These are phyloP conservation scores for Trichoderma sp. DNA, from an alignment of 2,329 filamentous ascomycete species.

Conservation along the genomic window DNA sequence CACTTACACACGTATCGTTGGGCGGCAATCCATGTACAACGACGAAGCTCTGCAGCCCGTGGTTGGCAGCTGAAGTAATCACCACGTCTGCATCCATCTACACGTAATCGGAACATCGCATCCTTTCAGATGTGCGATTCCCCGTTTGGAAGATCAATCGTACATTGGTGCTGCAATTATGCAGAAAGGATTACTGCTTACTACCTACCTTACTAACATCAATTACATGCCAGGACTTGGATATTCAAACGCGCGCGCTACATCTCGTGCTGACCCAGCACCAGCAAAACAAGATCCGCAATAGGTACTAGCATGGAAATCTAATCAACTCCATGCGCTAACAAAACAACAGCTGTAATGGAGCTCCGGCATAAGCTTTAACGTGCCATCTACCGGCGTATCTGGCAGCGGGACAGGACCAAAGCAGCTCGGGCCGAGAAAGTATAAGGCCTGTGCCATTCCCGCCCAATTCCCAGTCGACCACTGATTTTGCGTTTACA, in stretches of 20 bases:
- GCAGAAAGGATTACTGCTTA: not conserved
- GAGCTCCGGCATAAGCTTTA: not conserved
- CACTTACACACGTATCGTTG: constrained; percentile 11
- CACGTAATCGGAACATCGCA: not conserved
- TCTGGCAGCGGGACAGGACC: not conserved
- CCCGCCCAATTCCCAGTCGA: not conserved
- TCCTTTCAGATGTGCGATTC: not conserved
- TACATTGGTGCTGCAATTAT: not conserved
- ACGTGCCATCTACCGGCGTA: not conserved
- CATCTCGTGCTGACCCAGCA: not conserved
- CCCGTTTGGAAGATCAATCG: not conserved
- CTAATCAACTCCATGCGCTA: not conserved
- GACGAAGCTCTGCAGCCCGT: not conserved
- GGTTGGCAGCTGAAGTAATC: not conserved
- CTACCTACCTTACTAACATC: no score
- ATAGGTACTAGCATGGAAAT: not conserved
- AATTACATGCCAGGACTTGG: not conserved
- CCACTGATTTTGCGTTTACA: not conserved
- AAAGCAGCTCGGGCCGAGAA: not conserved
- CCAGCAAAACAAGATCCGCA: not conserved
- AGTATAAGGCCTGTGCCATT: not conserved
- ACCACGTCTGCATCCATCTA: not conserved
- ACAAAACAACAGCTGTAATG: not conserved
- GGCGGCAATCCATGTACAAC: not conserved
- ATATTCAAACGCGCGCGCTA: constrained; percentile 21